Evolutionary conservation across 257 asterid genomes (phyloP), one percentile per base, ranked within the genome.

Genomic region (Plantago major): DNA sequence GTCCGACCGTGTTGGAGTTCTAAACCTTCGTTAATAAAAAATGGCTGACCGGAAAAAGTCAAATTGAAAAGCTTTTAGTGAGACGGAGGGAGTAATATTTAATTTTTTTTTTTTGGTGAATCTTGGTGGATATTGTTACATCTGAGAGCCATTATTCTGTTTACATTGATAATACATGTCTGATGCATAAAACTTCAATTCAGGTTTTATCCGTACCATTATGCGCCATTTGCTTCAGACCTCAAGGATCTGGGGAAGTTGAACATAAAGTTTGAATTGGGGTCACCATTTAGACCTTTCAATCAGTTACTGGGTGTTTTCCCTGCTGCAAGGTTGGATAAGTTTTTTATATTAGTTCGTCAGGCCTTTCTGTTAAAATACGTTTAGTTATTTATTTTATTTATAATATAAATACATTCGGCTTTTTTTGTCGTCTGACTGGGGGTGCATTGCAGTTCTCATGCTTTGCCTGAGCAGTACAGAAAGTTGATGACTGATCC

Each of bases 181-280:
- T 75, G 59, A 73, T 22, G 26, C 72, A 38, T 53, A 58, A 11
- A 68, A 42, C 1, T 19, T 62, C 68, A 16, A 54, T 77, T 72
- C 88, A 92, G 99, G 99, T 92, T 79, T 79, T 92, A 86, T 75
- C 99, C 99, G 10, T 86, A 92, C 68, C 97, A 92, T 76, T 92
- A 92, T 60, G 99, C 99, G 12, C 99, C 99, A 38, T 92, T 92
- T 80, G 99, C 99, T 68, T 92, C 99, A 16, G 97, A 92, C 79
- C 89, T 92, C 19, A 81, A 80, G 78, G 90, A 81, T 78, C 95
- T 92, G 67, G 91, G 75, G 48, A 76, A 80, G 71, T 69, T 92
- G 82, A 55, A 81, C 67, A 82, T 89, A 71, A 68, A 65, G 61
- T 92, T 86, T 79, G 86, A 84, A 68, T 66, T 92, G 66, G 99